Evolutionary conservation across 208 protist species (phyloP).

Genomic region (Acanthamoeba triangularis): DNA sequence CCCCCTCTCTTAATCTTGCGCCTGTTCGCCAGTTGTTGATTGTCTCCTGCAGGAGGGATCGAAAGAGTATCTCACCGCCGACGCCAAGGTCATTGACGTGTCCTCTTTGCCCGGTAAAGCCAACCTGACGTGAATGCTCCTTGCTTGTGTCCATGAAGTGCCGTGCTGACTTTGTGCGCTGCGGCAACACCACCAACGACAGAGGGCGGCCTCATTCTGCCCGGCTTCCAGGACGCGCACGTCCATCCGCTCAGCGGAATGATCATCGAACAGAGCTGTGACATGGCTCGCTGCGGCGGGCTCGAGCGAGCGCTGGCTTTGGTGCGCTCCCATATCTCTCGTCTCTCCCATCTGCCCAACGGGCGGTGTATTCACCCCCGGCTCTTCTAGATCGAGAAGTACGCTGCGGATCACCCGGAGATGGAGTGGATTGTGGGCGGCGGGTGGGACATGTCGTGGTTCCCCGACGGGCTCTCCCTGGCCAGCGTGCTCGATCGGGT

Average conservation of each 20-base stretch:
- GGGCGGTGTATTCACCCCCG: neutral
- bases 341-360: neutral
- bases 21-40: neutral
- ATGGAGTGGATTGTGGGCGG: constrained; percentile 14
- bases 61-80: neutral
- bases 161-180: too few species aligned
- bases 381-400: neutral
- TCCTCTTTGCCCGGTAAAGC: neutral
- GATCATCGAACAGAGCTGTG: constrained; percentile 35
- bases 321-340: neutral
- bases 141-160: too few species aligned
- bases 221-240: constrained; percentile 19
- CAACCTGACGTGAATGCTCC: too few species aligned
- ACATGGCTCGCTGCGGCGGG: neutral
- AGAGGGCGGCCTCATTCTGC: constrained; percentile 18
- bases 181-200: too few species aligned
- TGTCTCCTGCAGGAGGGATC: neutral
- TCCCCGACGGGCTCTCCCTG: neutral
- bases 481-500: neutral
- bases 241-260: constrained; percentile 18
- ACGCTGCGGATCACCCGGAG: neutral
- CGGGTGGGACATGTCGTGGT: constrained; percentile 35
- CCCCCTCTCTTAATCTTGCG: neutral
- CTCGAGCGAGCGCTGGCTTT: neutral
- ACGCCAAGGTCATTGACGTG: neutral